Percentiles rank a stretch among this genome's conserved stretches.
phyloP scores from a whole-genome alignment of 1,139 yeast species.

The Hyphopichia fennica region DNA sequence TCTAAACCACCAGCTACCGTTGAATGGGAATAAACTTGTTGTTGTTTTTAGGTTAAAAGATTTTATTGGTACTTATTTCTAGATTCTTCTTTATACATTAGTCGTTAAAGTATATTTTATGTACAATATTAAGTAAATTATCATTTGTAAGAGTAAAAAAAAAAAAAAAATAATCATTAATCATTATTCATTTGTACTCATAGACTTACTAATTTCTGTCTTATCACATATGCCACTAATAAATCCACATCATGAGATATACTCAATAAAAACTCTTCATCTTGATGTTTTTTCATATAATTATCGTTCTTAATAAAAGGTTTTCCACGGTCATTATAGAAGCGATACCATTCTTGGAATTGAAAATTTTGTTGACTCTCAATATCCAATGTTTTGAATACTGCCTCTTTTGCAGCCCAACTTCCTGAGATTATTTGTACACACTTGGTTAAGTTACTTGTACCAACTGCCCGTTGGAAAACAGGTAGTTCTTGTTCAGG shows the following conservation, averaged over 20 bases:
- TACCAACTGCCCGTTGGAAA: slow-evolving; percentile 20
- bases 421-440: slow-evolving; percentile 50
- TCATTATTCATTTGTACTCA: no score
- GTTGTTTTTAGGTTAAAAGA: not conserved
- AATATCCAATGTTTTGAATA: slow-evolving; percentile 58
- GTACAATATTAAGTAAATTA: not conserved
- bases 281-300: slow-evolving; percentile 19
- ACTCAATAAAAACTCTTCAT: slow-evolving; percentile 54
- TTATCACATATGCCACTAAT: slow-evolving; percentile 49
- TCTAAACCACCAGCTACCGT: slow-evolving; percentile 99
- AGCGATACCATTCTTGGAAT: slow-evolving; percentile 64
- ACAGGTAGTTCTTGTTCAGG: slow-evolving; percentile 43
- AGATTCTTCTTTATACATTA: not conserved
- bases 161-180: no score
- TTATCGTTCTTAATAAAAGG: slow-evolving; percentile 38
- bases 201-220: slow-evolving; percentile 26
- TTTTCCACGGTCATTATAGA: slow-evolving; percentile 33
- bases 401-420: slow-evolving; percentile 80
- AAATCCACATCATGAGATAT: slow-evolving; percentile 68
- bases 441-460: slow-evolving; percentile 20
- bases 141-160: not conserved
- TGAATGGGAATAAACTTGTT: slow-evolving; percentile 81
- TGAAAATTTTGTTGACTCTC: slow-evolving; percentile 50
- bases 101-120: not conserved
- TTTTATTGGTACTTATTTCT: not conserved